Percentiles rank a stretch among this genome's conserved stretches.
phyloP scores from a whole-genome alignment of 345 rosid species.

The Mercurialis annua region DNA sequence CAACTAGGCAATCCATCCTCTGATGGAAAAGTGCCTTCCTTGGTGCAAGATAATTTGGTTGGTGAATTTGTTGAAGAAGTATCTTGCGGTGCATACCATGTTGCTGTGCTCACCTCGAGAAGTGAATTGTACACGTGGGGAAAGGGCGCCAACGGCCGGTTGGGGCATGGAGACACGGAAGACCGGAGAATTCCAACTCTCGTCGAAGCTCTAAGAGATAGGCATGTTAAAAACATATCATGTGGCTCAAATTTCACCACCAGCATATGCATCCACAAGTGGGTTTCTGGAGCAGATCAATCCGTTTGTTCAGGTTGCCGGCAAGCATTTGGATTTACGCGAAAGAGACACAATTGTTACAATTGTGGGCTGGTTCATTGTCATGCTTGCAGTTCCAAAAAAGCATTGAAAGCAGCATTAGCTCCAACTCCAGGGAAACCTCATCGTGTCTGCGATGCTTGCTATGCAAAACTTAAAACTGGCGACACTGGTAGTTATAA shows the following conservation, averaged over 20 bases:
- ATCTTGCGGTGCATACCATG: slow-evolving; percentile 86
- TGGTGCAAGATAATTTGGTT: slow-evolving; percentile 79
- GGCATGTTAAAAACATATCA: slow-evolving; percentile 83
- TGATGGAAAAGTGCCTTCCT: slow-evolving; percentile 66
- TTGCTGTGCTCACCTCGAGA: slow-evolving; percentile 78
- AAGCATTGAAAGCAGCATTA: slow-evolving; percentile 88
- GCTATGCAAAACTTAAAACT: slow-evolving; percentile 79
- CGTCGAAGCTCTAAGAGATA: slow-evolving; percentile 77
- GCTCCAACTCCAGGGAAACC: slow-evolving; percentile 99
- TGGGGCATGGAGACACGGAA: slow-evolving; percentile 87
- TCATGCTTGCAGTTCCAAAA: slow-evolving; percentile 93
- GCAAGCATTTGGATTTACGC: slow-evolving; percentile 90
- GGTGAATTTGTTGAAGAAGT: slow-evolving; percentile 97
- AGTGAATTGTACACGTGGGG: slow-evolving; percentile 98
- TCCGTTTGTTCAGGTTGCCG: slow-evolving; percentile 90
- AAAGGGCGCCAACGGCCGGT: slow-evolving; percentile 77
- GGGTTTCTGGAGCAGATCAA: slow-evolving; percentile 95
- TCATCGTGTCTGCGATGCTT: slow-evolving; percentile 90
- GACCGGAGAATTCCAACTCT: slow-evolving; percentile 70
- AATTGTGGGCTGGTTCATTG: slow-evolving; percentile 92
- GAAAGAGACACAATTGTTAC: slow-evolving; percentile 92
- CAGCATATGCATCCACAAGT: slow-evolving; percentile 87
- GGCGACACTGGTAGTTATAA: slow-evolving; percentile 50
- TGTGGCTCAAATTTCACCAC: slow-evolving; percentile 94
- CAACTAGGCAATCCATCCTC: slow-evolving; percentile 71